Conservation (phyloP, 345 rosid species). For the Turritis glabra region DNA sequence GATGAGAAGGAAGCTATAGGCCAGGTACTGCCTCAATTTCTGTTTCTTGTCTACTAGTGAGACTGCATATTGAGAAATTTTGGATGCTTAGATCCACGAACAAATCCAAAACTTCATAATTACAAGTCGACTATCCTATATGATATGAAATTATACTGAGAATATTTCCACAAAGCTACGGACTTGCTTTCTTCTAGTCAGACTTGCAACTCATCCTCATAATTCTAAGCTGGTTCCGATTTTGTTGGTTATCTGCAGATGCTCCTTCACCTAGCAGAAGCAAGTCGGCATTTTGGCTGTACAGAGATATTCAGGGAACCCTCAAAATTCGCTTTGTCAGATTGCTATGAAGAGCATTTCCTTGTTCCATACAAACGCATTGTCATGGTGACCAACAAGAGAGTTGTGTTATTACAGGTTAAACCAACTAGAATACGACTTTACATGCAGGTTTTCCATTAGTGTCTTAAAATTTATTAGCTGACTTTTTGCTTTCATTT, state of each 20-base stretch:
- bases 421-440: constrained; percentile 17
- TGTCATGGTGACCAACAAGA: constrained; percentile 78
- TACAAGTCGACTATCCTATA: not conserved
- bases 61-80: constrained; percentile 8
- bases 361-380: constrained; percentile 72
- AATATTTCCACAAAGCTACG: not conserved
- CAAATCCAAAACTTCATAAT: not conserved
- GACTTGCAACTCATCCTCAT: constrained; percentile 15
- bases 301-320: constrained; percentile 94
- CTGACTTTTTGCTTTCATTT: constrained; percentile 33
- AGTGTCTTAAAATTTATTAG: not conserved
- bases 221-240: constrained; percentile 16
- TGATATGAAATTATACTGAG: not conserved
- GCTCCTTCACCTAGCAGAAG: constrained; percentile 89
- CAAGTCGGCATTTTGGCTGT: constrained; percentile 86
- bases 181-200: constrained; percentile 5
- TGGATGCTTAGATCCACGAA: constrained; percentile 1
- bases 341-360: constrained; percentile 86
- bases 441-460: constrained; percentile 6
- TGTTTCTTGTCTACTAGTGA: constrained; percentile 13
- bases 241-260: constrained; percentile 50
- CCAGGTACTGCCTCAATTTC: constrained; percentile 54
- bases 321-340: constrained; percentile 86
- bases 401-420: constrained; percentile 91
- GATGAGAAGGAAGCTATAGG: constrained; percentile 90